phyloP scores from a whole-genome alignment of 1,284 basidiomycete genomes.

The Heterobasidion parviporum region DNA sequence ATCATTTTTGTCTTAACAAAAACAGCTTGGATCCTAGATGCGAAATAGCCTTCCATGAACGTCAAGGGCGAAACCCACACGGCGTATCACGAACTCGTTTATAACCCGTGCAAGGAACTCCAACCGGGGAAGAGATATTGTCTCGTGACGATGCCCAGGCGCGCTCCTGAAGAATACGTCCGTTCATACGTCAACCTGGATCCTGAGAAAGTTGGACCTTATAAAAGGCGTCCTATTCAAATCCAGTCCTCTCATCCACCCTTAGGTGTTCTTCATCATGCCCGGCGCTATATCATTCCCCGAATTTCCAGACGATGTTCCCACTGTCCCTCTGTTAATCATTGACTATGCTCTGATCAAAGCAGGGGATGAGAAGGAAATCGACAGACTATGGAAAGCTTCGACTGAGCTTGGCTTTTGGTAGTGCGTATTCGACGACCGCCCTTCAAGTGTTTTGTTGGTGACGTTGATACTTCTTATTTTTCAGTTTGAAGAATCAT shows the following conservation, averaged over 20 bases:
- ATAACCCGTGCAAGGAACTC: too few relatives aligned
- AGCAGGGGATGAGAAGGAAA: background rate
- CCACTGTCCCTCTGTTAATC: slow-evolving; percentile 1
- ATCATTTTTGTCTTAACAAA: too few relatives aligned
- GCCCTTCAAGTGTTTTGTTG: background rate
- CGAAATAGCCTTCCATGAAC: too few relatives aligned
- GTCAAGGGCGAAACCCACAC: too few relatives aligned
- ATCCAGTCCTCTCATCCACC: background rate
- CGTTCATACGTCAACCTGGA: too few relatives aligned
- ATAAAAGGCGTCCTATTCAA: too few relatives aligned
- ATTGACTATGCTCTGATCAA: slow-evolving; percentile 1
- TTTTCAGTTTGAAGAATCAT: slow-evolving; percentile 16
- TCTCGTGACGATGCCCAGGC: too few relatives aligned
- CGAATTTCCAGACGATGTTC: background rate
- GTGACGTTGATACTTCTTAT: background rate
- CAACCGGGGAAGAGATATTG: too few relatives aligned
- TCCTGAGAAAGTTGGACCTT: too few relatives aligned
- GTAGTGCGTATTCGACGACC: background rate
- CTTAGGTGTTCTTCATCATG: background rate
- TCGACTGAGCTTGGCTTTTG: slow-evolving; percentile 2
- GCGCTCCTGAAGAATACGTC: too few relatives aligned
- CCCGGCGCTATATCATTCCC: background rate
- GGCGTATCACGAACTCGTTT: too few relatives aligned
- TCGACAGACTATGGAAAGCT: slow-evolving; percentile 1
- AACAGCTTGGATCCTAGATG: too few relatives aligned